phyloP scores from a whole-genome alignment of 2,329 filamentous ascomycete species.

The Aspergillus aculeatus region DNA sequence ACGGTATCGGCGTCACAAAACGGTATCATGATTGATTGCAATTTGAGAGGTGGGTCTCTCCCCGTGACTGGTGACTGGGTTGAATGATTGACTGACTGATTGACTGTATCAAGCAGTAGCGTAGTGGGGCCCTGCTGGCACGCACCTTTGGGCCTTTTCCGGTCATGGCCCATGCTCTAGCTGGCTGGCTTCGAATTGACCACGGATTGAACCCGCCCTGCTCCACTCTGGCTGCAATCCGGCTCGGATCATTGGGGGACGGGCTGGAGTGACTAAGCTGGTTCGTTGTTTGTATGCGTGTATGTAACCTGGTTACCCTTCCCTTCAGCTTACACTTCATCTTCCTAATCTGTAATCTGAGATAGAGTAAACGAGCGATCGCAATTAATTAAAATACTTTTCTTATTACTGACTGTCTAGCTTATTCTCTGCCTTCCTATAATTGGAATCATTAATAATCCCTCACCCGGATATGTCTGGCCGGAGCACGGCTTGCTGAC shows the following conservation, averaged over 20 bases:
- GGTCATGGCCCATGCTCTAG: slow-evolving; percentile 23
- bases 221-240: slow-evolving; percentile 1
- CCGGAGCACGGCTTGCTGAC: background rate
- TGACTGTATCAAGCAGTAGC: too few species aligned
- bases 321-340: background rate
- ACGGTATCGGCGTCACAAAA: background rate
- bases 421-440: background rate
- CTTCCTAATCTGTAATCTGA: background rate
- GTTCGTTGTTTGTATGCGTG: background rate
- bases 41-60: too few species aligned
- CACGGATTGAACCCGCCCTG: slow-evolving; percentile 3
- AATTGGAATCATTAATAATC: background rate
- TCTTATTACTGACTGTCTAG: too few species aligned
- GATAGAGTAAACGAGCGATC: background rate
- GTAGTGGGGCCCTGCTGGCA: background rate
- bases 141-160: slow-evolving; percentile 16
- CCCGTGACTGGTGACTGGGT: too few species aligned
- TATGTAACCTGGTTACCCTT: background rate
- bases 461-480: background rate
- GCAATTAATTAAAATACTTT: background rate
- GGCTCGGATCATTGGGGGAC: slow-evolving; percentile 9
- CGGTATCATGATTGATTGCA: background rate
- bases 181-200: slow-evolving; percentile 4
- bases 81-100: too few species aligned
- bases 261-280: background rate